Base-by-base conservation (phyloP, 495 filamentous ascomycete genomes). In the Aspergillus homomorphus region DNA sequence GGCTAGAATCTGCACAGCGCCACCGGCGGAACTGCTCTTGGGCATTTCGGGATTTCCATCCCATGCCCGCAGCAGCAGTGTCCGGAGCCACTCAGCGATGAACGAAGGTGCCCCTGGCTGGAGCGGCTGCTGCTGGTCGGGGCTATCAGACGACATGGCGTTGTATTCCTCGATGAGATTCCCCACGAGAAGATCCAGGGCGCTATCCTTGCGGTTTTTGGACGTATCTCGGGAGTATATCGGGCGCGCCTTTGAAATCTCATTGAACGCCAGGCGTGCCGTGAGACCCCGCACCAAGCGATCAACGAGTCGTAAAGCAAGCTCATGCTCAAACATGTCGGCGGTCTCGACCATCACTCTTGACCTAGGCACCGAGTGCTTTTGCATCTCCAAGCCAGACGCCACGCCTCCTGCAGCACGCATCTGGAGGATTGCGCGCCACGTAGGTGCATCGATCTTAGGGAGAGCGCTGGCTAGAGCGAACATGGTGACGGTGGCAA, bases 51-150 rank as follows among this genome's bases (percentile, higher is more conserved):
- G 82, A 56, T 83, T 83, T 7, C 89, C 89, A 64, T 90, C 83
- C 90, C 90, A 95, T 59, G 87, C 84, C 41, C 86, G 83, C 15
- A 93, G 67, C 65, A 95, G 81, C 15, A 92, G 79, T 0, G 87
- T 85, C 53, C 87, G 81, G 19, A 91, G 82, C 89, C 88, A 93
- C 65, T 92, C 89, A 8, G 92, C 73, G n/a, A 91, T 83, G 64
- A 69, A 81, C 61, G 68, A 78, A 73, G 66, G 82, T 58, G 59
- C 75, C 21, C 58, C 66, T 15, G 75, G 63, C 3, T 74, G 71
- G 33, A 79, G 76, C 48, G 69, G 61, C 15, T 43, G 24, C 19
- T 53, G 30, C 12, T 23, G 62, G 2, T 75, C 65, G 16, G 59
- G 33, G 76, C 62, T 52, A 61, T 73, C 46, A 74, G 63, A 8